Evolutionary conservation across 2,329 filamentous ascomycete genomes (phyloP), one percentile per base, ranked within the genome.

Genomic region (Trichoderma oligosporum): DNA sequence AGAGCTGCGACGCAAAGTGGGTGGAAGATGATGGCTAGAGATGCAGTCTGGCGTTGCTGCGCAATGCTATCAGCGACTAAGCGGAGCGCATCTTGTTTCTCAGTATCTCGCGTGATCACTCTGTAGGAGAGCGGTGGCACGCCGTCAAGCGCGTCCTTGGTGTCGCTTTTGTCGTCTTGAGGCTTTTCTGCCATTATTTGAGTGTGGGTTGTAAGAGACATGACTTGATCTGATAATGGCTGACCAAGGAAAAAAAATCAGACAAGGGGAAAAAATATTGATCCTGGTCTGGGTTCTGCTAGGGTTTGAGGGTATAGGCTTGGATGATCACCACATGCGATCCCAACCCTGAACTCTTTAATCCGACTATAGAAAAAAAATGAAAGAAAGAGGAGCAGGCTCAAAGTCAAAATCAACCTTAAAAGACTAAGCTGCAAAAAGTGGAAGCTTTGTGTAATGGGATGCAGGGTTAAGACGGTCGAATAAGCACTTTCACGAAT

Each of bases 31-130:
- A 94, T 74, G 60, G 82, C 74, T 48, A 76, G 74, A 12, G 84
- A 82, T 7, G 88, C 84, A 4, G 80, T 71, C 69, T 91, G 86
- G 53, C 88, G 85, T 73, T 94, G 90, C 69, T 96, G 88, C 24
- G 89, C 88, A 56, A 95, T 84, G 62, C 86, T 89, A 73, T 94
- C 89, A 53, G 89, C 85, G 45, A 96, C 79, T 16, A 96, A 80
- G 60, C 82, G 82, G 55, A 96, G 77, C 11, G 86, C 87, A 57
- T 83, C 79, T 61, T 84, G 74, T 67, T 85, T 84, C 66, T 91
- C 86, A 42, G 75, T 68, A 45, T 82, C 73, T 38, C 65, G 65
- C 36, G 75, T 76, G 41, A 85, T 71, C 44, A 79, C 67, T 61
- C 81, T 80, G 51, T 87, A 84, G 35, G 79, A 79, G 57, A 91